A percentile compares a stretch with the other conserved stretches of the same genome.
These are phyloP conservation scores for Jaltomata sinuosa DNA, from an alignment of 257 asterid genomes.

Conservation along the genomic window DNA sequence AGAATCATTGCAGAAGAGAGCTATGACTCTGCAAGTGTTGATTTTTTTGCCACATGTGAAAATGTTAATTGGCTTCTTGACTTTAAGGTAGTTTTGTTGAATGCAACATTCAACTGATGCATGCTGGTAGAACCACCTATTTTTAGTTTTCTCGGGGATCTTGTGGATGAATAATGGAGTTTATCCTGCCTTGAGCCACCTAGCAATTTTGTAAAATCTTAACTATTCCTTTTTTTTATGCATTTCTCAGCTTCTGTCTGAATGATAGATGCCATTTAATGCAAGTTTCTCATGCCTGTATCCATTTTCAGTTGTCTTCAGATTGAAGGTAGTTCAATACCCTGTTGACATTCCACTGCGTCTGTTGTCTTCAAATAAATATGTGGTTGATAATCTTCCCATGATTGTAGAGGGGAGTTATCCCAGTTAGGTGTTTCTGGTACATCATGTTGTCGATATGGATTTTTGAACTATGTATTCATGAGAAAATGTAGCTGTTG, in stretches of 20 bases:
- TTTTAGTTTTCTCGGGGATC: background rate
- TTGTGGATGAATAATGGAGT: background rate
- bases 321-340: background rate
- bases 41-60: background rate
- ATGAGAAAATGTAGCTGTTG: background rate
- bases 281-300: background rate
- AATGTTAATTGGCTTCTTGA: background rate
- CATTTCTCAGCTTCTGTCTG: background rate
- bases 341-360: background rate
- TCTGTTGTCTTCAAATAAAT: background rate
- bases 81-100: background rate
- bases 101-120: background rate
- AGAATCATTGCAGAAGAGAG: background rate
- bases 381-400: background rate
- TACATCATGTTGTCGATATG: background rate
- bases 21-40: background rate
- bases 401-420: background rate
- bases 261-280: background rate
- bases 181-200: background rate
- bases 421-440: background rate
- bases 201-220: background rate
- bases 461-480: background rate
- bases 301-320: background rate
- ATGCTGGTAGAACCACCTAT: background rate
- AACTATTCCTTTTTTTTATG: background rate